Percentiles rank a stretch among this genome's conserved stretches.
Conservation (phyloP, 192 early-diverging fungal species). For the Pecoramyces ruminantium region DNA sequence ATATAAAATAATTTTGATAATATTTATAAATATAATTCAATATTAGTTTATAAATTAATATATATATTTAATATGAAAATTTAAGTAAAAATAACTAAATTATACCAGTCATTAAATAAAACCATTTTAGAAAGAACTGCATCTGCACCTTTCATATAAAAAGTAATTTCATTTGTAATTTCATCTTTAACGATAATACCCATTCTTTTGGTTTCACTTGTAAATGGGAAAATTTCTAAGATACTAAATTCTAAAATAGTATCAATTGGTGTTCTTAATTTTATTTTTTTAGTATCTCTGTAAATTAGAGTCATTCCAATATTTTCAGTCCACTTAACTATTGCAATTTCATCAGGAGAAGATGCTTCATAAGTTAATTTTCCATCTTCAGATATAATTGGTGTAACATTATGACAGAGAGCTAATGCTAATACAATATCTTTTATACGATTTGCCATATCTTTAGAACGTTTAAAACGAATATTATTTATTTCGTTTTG, state of each 20-base stretch:
- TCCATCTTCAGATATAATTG: conserved; percentile 35
- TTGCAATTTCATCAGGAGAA: conserved; percentile 90
- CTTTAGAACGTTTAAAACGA: conserved; percentile 45
- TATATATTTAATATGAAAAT: too few species aligned
- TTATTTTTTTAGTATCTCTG: conserved; percentile 51
- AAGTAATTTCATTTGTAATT: conserved; percentile 55
- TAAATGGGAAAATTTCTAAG: conserved; percentile 93
- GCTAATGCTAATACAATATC: conserved; percentile 81
- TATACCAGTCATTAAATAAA: background rate
- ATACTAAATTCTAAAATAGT: conserved; percentile 51
- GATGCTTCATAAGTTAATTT: conserved; percentile 78
- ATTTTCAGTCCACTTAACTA: conserved; percentile 80
- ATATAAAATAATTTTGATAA: too few species aligned
- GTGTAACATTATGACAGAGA: conserved; percentile 82
- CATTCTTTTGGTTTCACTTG: conserved; percentile 95
- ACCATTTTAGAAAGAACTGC: background rate
- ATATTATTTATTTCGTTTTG: conserved; percentile 1
- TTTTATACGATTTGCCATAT: conserved; percentile 64
- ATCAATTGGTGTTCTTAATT: background rate
- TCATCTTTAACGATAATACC: conserved; percentile 70
- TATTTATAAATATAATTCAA: too few species aligned
- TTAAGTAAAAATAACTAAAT: too few species aligned
- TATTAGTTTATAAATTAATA: too few species aligned
- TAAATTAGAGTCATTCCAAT: conserved; percentile 67
- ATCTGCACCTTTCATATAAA: conserved; percentile 81